These are phyloP conservation scores for Carex littledalei DNA, from an alignment of 176 grass and related monocot genomes.

Conservation along the genomic window DNA sequence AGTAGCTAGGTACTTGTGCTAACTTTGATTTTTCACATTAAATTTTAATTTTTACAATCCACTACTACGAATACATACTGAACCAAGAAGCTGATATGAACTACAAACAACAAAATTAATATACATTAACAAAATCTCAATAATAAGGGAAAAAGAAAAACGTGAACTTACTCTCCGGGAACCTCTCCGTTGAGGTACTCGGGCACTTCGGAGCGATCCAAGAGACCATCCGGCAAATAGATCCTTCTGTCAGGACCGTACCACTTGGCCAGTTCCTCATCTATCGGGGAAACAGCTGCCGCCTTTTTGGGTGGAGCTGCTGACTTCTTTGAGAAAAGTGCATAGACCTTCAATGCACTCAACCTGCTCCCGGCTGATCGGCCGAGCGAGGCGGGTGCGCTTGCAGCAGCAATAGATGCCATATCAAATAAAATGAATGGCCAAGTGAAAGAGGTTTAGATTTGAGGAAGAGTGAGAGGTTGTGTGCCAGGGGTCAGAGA, in stretches of 20 bases:
- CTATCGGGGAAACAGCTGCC: background rate
- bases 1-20: background rate
- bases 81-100: background rate
- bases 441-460: conserved; percentile 9
- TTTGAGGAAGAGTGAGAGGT: conserved; percentile 17
- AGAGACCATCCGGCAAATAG: conserved; percentile 76
- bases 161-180: conserved; percentile 78
- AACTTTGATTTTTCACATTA: background rate
- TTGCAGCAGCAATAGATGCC: conserved; percentile 42
- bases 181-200: conserved; percentile 94
- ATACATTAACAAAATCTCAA: background rate
- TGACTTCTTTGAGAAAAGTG: conserved; percentile 55
- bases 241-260: conserved; percentile 96
- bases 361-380: conserved; percentile 17
- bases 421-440: conserved; percentile 35
- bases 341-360: conserved; percentile 52
- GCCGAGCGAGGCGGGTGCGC: conserved; percentile 31
- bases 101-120: background rate
- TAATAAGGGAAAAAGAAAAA: background rate
- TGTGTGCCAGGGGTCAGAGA: conserved; percentile 27
- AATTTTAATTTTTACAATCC: background rate
- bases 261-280: conserved; percentile 94
- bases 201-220: conserved; percentile 79
- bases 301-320: conserved; percentile 53
- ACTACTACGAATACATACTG: background rate